A percentile compares a stretch with the other conserved stretches of the same genome.
Evolutionary conservation across 2,329 filamentous ascomycete genomes (phyloP).

Genomic region (Trichoderma semiorbis): DNA sequence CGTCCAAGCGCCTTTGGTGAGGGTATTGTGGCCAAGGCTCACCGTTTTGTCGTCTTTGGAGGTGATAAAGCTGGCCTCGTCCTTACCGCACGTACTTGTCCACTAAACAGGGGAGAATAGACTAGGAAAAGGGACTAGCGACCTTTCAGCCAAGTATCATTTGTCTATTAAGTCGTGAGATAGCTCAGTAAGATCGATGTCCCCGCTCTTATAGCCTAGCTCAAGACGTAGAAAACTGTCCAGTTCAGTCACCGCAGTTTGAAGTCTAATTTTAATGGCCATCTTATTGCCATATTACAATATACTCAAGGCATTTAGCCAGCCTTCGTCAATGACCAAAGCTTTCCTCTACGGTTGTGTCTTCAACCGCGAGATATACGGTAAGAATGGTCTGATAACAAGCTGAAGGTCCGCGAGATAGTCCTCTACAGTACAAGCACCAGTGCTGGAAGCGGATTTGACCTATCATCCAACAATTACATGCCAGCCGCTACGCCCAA

Average conservation of each 20-base stretch:
- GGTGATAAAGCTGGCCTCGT: conserved; percentile 38
- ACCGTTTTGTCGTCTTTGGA: conserved; percentile 12
- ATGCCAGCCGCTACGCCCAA: too few species aligned
- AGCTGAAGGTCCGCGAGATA: too few species aligned
- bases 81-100: conserved; percentile 35
- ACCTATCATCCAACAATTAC: too few species aligned
- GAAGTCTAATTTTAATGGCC: neutral
- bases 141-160: neutral
- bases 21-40: neutral
- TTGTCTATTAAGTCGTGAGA: neutral
- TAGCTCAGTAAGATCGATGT: neutral
- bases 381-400: neutral
- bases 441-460: too few species aligned
- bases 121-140: neutral
- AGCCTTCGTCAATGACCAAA: neutral
- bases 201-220: neutral
- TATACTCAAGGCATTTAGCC: neutral
- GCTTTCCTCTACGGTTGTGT: too few species aligned
- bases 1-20: too few species aligned
- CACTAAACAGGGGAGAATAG: conserved; percentile 32
- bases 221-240: neutral
- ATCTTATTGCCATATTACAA: neutral
- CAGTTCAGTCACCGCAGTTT: neutral
- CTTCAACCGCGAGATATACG: neutral
- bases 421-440: too few species aligned